Conservation (phyloP, 441 rosid species). For the Macaranga tanarius region DNA sequence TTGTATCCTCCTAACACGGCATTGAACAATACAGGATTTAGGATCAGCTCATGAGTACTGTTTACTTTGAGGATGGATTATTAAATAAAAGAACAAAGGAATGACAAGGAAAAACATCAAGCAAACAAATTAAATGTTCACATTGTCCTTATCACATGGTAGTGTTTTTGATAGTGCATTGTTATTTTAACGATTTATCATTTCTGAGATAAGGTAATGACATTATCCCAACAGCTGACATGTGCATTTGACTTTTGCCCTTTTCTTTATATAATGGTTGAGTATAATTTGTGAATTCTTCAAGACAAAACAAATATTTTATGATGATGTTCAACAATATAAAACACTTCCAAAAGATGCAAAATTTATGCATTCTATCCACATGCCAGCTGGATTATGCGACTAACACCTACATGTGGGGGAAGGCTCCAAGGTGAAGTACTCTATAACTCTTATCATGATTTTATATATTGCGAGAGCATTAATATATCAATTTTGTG, state of each 20-base stretch:
- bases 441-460: not conserved
- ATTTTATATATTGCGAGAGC: slow-evolving; percentile 1
- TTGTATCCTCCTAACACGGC: not conserved
- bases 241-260: slow-evolving; percentile 13
- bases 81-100: not conserved
- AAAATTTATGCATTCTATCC: slow-evolving; percentile 2
- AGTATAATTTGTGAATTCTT: not conserved
- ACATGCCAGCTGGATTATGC: slow-evolving; percentile 3
- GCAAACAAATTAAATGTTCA: not conserved
- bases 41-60: not conserved
- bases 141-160: slow-evolving; percentile 9
- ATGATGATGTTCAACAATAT: not conserved
- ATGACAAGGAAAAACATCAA: slow-evolving; percentile 11
- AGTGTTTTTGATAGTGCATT: not conserved
- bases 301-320: not conserved
- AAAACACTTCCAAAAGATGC: not conserved
- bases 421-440: not conserved
- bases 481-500: not conserved
- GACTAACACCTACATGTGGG: not conserved
- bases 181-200: not conserved
- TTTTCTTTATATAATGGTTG: not conserved
- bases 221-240: slow-evolving; percentile 16
- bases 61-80: not conserved
- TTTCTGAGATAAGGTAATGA: slow-evolving; percentile 7
- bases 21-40: not conserved